A percentile compares a stretch with the other conserved stretches of the same genome.
phyloP scores from a whole-genome alignment of 495 filamentous ascomycete genomes.

The Penicillium simplicissimum region DNA sequence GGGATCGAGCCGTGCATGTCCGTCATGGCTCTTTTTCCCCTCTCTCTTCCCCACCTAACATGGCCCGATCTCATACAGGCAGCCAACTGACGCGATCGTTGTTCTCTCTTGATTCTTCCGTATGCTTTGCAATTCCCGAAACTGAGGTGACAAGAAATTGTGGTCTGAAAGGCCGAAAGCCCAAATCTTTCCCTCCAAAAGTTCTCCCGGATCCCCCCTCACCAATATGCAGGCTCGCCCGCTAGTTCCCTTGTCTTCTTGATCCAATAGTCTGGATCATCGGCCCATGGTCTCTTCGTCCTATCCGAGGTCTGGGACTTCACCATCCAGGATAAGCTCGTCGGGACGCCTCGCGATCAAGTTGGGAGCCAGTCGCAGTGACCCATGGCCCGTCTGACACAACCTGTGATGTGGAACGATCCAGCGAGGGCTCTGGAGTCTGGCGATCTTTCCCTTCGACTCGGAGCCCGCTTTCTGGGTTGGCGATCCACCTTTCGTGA shows the following conservation, averaged over 20 bases:
- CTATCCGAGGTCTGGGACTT: not conserved
- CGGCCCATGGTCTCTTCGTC: not conserved
- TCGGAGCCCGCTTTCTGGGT: conserved; percentile 14
- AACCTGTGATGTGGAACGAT: conserved; percentile 17
- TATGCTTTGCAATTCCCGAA: not conserved
- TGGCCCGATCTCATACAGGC: not conserved
- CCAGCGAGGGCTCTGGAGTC: conserved; percentile 16
- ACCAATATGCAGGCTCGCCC: not conserved
- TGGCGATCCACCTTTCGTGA: conserved; percentile 13
- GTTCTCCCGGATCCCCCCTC: not conserved
- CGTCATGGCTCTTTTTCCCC: conserved; percentile 3
- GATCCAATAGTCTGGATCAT: conserved; percentile 1
- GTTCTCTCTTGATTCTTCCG: not conserved
- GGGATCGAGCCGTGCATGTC: conserved; percentile 23
- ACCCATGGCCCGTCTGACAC: conserved; percentile 19
- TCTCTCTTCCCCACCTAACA: not conserved
- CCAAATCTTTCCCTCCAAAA: not conserved
- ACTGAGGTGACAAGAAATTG: not conserved
- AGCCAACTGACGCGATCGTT: not conserved
- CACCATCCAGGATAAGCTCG: conserved; percentile 23
- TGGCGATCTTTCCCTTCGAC: conserved; percentile 25
- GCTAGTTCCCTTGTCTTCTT: not conserved
- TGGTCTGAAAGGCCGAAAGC: not conserved
- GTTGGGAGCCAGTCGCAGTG: conserved; percentile 24
- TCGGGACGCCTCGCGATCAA: conserved; percentile 23